phyloP scores from a whole-genome alignment of 805 yeast species.

The Hanseniaspora thailandica region DNA sequence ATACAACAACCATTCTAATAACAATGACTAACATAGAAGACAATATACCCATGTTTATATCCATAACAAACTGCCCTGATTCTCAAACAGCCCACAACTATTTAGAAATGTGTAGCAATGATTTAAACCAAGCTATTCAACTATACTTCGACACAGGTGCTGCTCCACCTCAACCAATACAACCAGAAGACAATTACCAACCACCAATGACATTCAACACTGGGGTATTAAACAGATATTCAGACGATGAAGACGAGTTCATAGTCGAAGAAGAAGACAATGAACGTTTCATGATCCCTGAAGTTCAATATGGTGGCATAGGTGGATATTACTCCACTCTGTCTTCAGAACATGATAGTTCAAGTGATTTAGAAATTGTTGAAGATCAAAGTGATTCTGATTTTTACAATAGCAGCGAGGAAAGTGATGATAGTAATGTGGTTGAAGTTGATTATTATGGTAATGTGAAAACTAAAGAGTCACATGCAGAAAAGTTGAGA shows the following conservation, averaged over 20 bases:
- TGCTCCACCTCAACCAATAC: not conserved
- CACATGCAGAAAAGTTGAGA: slow-evolving; percentile 59
- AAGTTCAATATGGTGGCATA: not conserved
- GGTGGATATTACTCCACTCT: slow-evolving; percentile 3
- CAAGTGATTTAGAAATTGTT: not conserved
- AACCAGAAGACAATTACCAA: not conserved
- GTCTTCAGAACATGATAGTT: not conserved
- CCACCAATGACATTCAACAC: slow-evolving; percentile 7
- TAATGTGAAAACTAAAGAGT: slow-evolving; percentile 22
- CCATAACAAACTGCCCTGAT: slow-evolving; percentile 68
- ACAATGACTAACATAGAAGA: slow-evolving; percentile 34
- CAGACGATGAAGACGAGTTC: slow-evolving; percentile 33
- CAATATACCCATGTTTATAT: slow-evolving; percentile 59
- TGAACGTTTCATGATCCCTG: slow-evolving; percentile 13
- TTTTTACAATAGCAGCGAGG: not conserved
- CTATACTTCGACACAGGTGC: slow-evolving; percentile 61
- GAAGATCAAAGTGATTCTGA: not conserved
- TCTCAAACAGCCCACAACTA: slow-evolving; percentile 59
- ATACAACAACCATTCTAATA: not conserved
- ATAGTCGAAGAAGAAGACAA: slow-evolving; percentile 35
- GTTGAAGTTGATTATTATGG: not conserved
- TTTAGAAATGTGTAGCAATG: slow-evolving; percentile 63
- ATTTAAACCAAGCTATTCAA: slow-evolving; percentile 74
- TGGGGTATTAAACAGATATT: slow-evolving; percentile 14
- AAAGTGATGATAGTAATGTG: slow-evolving; percentile 5